Evolutionary conservation across 768 basidiomycete species (phyloP).

Genomic region (Pleurotus citrinopileatus): DNA sequence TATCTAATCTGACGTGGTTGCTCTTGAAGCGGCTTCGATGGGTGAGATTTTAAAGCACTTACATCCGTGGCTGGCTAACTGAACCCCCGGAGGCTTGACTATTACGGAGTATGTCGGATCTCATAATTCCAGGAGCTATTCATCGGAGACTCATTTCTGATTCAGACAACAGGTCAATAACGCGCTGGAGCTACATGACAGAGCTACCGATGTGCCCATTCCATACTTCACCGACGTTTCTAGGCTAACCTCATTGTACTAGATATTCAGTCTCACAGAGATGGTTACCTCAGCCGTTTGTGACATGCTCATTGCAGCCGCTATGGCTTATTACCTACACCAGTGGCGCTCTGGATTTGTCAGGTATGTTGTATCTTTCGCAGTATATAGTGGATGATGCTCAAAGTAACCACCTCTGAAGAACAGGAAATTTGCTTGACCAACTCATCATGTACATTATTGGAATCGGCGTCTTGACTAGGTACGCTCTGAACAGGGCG

Average conservation of each 20-base stretch:
- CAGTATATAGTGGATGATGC: not conserved
- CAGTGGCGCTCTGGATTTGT: not conserved
- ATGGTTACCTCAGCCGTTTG: not conserved
- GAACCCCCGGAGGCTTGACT: too few relatives aligned
- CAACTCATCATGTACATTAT: not conserved
- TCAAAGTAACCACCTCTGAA: not conserved
- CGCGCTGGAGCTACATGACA: not conserved
- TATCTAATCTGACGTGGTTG: too few relatives aligned
- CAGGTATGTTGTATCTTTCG: not conserved
- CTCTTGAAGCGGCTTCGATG: too few relatives aligned
- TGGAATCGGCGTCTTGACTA: not conserved
- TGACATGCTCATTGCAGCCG: not conserved
- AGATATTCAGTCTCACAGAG: not conserved
- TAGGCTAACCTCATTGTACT: not conserved
- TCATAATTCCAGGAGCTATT: too few relatives aligned
- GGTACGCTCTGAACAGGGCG: too few relatives aligned
- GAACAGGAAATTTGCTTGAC: not conserved
- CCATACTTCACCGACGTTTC: not conserved
- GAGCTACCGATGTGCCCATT: not conserved
- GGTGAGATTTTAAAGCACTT: too few relatives aligned
- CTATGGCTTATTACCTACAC: not conserved
- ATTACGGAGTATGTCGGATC: too few relatives aligned
- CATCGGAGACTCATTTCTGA: too few relatives aligned
- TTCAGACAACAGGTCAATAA: too few relatives aligned
- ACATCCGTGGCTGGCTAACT: too few relatives aligned